These are phyloP conservation scores for Alternaria sp. DNA, from an alignment of 2,329 filamentous ascomycete genomes.

Conservation along the genomic window DNA sequence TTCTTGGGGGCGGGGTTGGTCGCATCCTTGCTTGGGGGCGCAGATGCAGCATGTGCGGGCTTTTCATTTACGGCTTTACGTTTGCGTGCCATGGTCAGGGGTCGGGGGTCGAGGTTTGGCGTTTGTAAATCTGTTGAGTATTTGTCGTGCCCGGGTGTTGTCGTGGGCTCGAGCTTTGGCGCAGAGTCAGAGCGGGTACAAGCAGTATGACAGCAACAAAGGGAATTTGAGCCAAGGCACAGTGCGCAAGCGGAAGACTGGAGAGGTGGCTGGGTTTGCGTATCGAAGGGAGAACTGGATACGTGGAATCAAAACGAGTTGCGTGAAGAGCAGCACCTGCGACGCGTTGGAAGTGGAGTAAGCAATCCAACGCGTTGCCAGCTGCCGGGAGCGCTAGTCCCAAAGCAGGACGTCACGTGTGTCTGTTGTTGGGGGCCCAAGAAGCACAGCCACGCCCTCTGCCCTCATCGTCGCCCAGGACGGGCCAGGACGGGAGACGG, in stretches of 20 bases:
- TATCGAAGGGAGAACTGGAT: background rate
- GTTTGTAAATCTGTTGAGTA: background rate
- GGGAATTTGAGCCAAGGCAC: background rate
- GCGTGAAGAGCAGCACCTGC: background rate
- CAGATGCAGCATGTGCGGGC: background rate
- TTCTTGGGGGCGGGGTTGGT: constrained; percentile 13
- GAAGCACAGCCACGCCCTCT: constrained; percentile 31
- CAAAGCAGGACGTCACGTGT: constrained; percentile 3
- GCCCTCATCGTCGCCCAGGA: constrained; percentile 30
- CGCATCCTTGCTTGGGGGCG: background rate
- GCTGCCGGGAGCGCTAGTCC: constrained; percentile 3
- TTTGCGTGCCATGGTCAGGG: constrained; percentile 16
- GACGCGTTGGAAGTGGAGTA: constrained; percentile 17
- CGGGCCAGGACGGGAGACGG: constrained; percentile 18
- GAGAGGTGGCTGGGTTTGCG: background rate
- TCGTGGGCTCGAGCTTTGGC: background rate
- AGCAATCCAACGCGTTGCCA: constrained; percentile 11
- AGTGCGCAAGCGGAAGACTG: background rate
- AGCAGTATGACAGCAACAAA: background rate
- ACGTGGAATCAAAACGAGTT: background rate
- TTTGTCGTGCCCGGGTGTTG: background rate
- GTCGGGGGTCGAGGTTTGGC: background rate
- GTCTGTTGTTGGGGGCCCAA: constrained; percentile 21
- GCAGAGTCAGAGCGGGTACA: constrained; percentile 2
- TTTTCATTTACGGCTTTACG: constrained; percentile 1